Percentiles rank a stretch among this genome's conserved stretches.
phyloP scores from a whole-genome alignment of 1,284 basidiomycete species.

The Clitocybe nebularis region DNA sequence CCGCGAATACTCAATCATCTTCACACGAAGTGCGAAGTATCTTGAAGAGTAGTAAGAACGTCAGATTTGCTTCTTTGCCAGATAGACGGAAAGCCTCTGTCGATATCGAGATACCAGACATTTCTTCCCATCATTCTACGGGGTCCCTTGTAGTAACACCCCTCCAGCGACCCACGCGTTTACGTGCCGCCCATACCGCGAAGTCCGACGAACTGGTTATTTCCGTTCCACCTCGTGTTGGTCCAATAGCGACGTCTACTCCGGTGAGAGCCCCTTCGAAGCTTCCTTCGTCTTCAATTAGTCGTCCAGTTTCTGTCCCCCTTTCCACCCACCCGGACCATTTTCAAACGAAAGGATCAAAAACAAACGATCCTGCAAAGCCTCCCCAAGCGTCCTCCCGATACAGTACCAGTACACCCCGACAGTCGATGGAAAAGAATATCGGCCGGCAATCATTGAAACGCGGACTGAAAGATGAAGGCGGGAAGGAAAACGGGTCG shows the following conservation, averaged over 20 bases:
- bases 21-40: slow-evolving; percentile 30
- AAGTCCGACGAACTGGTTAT: background rate
- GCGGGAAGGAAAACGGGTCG: slow-evolving; percentile 24
- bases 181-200: slow-evolving; percentile 5
- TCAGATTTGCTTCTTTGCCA: slow-evolving; percentile 36
- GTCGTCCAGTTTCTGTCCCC: background rate
- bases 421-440: background rate
- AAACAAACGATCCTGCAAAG: too few species aligned
- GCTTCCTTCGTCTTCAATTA: background rate
- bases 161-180: slow-evolving; percentile 12
- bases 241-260: background rate
- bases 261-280: background rate
- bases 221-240: background rate
- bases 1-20: too few species aligned
- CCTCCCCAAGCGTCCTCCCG: too few species aligned
- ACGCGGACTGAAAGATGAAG: slow-evolving; percentile 23
- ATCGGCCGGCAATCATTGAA: slow-evolving; percentile 28
- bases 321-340: background rate
- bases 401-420: background rate
- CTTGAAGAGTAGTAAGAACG: slow-evolving; percentile 36
- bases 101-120: slow-evolving; percentile 8
- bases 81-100: slow-evolving; percentile 11
- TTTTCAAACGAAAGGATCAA: background rate
- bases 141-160: background rate
- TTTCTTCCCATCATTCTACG: slow-evolving; percentile 1